phyloP scores from a whole-genome alignment of 2,329 filamentous ascomycete genomes.

The Orbilia javanica region DNA sequence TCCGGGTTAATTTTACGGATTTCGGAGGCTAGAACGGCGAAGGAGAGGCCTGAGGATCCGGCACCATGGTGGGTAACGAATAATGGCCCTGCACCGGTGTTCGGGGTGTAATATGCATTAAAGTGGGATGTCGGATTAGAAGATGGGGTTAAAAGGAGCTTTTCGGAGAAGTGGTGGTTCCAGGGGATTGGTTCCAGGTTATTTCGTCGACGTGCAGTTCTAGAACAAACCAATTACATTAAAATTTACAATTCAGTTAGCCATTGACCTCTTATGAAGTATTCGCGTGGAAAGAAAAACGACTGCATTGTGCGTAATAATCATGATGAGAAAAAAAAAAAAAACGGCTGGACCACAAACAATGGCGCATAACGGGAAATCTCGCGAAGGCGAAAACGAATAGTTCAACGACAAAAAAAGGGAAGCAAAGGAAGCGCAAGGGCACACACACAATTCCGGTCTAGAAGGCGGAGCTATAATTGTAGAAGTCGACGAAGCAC shows the following conservation, averaged over 20 bases:
- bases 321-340: too few species aligned
- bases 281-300: slow-evolving; percentile 59
- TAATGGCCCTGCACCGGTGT: slow-evolving; percentile 79
- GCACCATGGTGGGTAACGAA: slow-evolving; percentile 96
- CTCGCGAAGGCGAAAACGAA: not conserved
- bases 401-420: not conserved
- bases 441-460: slow-evolving; percentile 73
- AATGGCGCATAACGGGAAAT: slow-evolving; percentile 40
- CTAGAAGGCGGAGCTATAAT: slow-evolving; percentile 82
- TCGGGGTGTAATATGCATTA: slow-evolving; percentile 90
- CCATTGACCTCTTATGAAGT: not conserved
- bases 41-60: slow-evolving; percentile 91
- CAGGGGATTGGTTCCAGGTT: slow-evolving; percentile 79
- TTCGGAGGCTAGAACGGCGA: slow-evolving; percentile 82
- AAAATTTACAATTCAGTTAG: not conserved
- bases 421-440: slow-evolving; percentile 28
- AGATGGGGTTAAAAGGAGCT: slow-evolving; percentile 77
- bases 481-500: slow-evolving; percentile 93
- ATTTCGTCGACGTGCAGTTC: slow-evolving; percentile 66
- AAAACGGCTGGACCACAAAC: slow-evolving; percentile 60
- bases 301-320: too few species aligned
- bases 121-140: slow-evolving; percentile 68
- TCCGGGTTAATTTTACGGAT: slow-evolving; percentile 81
- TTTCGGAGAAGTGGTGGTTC: slow-evolving; percentile 91
- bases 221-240: slow-evolving; percentile 34